Evolutionary conservation across 768 basidiomycete genomes (phyloP), one percentile per base, ranked within the genome.

Genomic region (Amanita exitialis): DNA sequence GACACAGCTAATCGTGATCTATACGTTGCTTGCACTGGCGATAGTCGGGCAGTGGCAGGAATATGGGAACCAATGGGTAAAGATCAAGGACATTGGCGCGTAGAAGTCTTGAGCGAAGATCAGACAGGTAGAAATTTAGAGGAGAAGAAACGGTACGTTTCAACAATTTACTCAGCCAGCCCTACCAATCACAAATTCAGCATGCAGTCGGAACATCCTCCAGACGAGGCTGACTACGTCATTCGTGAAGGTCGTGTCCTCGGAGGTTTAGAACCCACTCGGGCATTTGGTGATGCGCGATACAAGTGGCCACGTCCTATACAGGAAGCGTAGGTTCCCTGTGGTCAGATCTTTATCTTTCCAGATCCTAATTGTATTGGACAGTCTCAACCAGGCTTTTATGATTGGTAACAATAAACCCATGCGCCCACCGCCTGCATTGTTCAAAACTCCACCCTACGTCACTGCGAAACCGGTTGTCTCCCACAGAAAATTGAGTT

Each of bases 41-140:
- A 99, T 63, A 88, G 90, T 61, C 79, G 96, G 44, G 96, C 96
- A 10, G 92, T 99, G 5, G 94, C 95, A 18, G 96, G 96, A 16
- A 78, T 90, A 34, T 94, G 89, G 86, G 83, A 90, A 55, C 76
- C 79, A 46, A 74, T 75, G 3, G 66, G 64, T 2, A 77, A 82
- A 55, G 83, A 80, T 3, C 69, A 74, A 47, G 89, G 89, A 9
- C 74, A 72, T 47, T 99, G 96, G 96, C 78, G 83, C 42, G 86
- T 93, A 27, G 91, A 96, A 63, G 90, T 90, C n/a, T 73, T 99
- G 54, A 90, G 80, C 25, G 92, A 97, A 65, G 96, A 98, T 62
- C 94, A 97, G 71, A 97, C 94, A 6, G 96, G 92, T 35, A 80
- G 90, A 57, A 97, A 92, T 62, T 82, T 78, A 13, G 83, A 79